A percentile compares a stretch with the other conserved stretches of the same genome.
These are phyloP conservation scores for Xylaria polymorpha DNA, from an alignment of 2,329 filamentous ascomycete species.

Conservation along the genomic window DNA sequence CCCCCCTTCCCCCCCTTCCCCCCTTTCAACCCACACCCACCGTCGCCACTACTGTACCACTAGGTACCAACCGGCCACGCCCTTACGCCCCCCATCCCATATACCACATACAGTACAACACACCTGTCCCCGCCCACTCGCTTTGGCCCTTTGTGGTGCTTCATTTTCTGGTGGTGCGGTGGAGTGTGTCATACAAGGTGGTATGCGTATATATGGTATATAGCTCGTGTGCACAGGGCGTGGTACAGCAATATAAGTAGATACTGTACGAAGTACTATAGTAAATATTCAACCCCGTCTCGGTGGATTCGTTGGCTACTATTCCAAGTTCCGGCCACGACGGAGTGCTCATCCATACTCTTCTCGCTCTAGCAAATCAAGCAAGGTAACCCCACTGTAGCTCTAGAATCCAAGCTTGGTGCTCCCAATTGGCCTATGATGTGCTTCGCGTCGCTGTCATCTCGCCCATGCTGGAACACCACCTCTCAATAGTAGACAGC, in stretches of 20 bases:
- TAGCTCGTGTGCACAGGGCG: slow-evolving; percentile 11
- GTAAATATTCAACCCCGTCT: slow-evolving; percentile 1
- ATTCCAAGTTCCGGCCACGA: slow-evolving; percentile 20
- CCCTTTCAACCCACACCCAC: slow-evolving; percentile 32
- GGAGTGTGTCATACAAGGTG: slow-evolving; percentile 26
- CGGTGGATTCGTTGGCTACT: slow-evolving; percentile 4
- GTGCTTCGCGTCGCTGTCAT: slow-evolving; percentile 17
- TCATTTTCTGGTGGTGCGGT: slow-evolving; percentile 26
- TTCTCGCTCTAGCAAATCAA: slow-evolving; percentile 15
- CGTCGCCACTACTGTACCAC: slow-evolving; percentile 19
- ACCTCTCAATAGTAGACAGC: background rate
- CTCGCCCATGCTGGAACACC: slow-evolving; percentile 32
- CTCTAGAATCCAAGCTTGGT: slow-evolving; percentile 21
- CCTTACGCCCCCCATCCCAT: slow-evolving; percentile 8
- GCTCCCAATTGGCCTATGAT: slow-evolving; percentile 38
- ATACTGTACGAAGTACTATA: background rate
- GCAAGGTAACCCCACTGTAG: slow-evolving; percentile 29
- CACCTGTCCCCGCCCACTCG: slow-evolving; percentile 15
- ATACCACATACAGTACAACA: slow-evolving; percentile 18
- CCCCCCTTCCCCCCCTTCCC: too few species aligned
- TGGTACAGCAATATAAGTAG: background rate
- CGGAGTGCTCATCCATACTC: slow-evolving; percentile 26
- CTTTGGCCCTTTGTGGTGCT: background rate
- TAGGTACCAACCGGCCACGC: slow-evolving; percentile 30
- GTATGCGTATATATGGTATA: background rate